phyloP scores from a whole-genome alignment of 768 basidiomycete genomes.

The Trametes punicea region DNA sequence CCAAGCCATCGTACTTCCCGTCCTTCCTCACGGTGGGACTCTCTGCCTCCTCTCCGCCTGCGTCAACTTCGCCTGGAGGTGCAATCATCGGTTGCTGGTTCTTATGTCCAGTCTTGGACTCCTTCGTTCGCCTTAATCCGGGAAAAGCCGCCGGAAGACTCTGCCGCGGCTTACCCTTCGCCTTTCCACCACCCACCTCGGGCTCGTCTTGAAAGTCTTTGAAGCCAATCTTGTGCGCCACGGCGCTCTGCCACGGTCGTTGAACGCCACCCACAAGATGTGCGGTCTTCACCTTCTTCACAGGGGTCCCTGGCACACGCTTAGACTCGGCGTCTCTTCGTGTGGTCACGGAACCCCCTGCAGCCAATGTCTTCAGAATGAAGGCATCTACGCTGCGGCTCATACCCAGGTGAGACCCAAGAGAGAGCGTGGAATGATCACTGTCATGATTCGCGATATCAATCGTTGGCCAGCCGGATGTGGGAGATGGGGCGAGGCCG shows the following conservation, averaged over 20 bases:
- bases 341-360: constrained; percentile 47
- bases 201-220: constrained; percentile 35
- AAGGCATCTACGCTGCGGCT: constrained; percentile 53
- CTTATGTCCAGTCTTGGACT: constrained; percentile 23
- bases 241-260: constrained; percentile 80
- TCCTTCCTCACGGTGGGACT: constrained; percentile 60
- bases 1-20: constrained; percentile 58
- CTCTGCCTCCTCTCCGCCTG: constrained; percentile 60
- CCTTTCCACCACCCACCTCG: constrained; percentile 36
- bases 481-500: constrained; percentile 46
- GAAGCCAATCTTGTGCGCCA: constrained; percentile 65
- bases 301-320: constrained; percentile 75
- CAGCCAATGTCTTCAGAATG: constrained; percentile 64
- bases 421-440: constrained; percentile 1
- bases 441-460: constrained; percentile 32
- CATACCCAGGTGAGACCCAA: constrained; percentile 30
- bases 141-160: constrained; percentile 76
- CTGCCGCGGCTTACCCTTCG: constrained; percentile 57
- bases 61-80: constrained; percentile 27
- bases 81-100: constrained; percentile 12
- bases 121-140: constrained; percentile 32
- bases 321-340: constrained; percentile 42
- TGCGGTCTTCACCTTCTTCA: constrained; percentile 68
- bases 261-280: constrained; percentile 41
- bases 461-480: constrained; percentile 61